Evolutionary conservation across 2,329 filamentous ascomycete species (phyloP), one percentile per base, ranked within the genome.

Genomic region (Curvularia sp.): DNA sequence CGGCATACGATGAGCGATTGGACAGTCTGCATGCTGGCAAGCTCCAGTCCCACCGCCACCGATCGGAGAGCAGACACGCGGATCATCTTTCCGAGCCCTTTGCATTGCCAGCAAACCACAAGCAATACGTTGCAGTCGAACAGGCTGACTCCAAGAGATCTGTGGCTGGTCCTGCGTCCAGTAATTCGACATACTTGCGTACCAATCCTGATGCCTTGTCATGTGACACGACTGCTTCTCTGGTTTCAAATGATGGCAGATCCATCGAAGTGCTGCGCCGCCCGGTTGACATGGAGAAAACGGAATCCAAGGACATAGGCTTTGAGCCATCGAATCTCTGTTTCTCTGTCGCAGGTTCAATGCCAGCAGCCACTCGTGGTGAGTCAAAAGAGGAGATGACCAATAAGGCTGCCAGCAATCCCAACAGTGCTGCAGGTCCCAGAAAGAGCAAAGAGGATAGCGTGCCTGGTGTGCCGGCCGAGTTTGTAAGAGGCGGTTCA

Each of bases 221-320:
- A 1, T 82, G 80, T 1, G 80, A 81, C 57, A 73, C 77, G 43
- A 73, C 77, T 35, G 78, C 76, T 1, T 80, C 80, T 18, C 75
- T 78, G 24, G 82, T 80, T 7, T 80, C 81, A 0, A 75, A 73
- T 49, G 75, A 79, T 58, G 64, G 69, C 13, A 70, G 65, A 15
- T 69, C 74, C 9, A 70, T 78, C 43, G 75, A 78, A 55, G 75
- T 75, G 5, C 54, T 68, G 22, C 44, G 66, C n/a, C 63, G 60
- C 42, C 55, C 60, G 12, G 61, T 63, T 39, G 61, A 55, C 31
- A 66, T 54, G 10, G 31, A 61, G 13, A 38, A 66, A 53, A 68
- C 77, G n/a, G 73, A 71, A 35, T 73, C 73, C 54, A 65, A 71
- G 15, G 71, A 72, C 18, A 72, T 35, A 31, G 18, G 41, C 18